phyloP scores from a whole-genome alignment of 352 stramenopile species.

The Globisporangium irregulare region DNA sequence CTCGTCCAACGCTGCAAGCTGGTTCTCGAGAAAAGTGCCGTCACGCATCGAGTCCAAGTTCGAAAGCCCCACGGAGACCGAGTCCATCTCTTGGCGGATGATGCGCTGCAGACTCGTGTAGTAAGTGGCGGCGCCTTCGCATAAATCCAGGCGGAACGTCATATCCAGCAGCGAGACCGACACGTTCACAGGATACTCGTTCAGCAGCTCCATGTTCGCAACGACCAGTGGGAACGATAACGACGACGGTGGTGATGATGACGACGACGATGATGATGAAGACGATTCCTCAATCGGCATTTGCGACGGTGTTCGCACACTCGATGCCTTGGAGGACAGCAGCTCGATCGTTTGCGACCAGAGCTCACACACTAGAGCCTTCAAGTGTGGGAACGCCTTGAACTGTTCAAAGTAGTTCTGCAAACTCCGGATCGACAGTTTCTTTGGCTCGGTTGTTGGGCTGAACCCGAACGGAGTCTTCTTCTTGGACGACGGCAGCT shows the following conservation, averaged over 20 bases:
- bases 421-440: slow-evolving; percentile 59
- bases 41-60: slow-evolving; percentile 59
- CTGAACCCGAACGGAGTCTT: slow-evolving; percentile 42
- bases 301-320: not conserved
- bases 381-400: slow-evolving; percentile 42
- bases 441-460: slow-evolving; percentile 21
- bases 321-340: slow-evolving; percentile 8
- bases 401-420: slow-evolving; percentile 68
- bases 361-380: slow-evolving; percentile 39
- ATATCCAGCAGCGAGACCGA: slow-evolving; percentile 65
- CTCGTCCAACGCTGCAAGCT: slow-evolving; percentile 47
- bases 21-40: slow-evolving; percentile 52
- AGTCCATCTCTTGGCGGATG: slow-evolving; percentile 67
- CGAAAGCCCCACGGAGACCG: slow-evolving; percentile 44
- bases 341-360: slow-evolving; percentile 60
- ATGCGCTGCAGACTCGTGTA: slow-evolving; percentile 62
- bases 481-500: slow-evolving; percentile 45
- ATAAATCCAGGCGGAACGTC: slow-evolving; percentile 63
- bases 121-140: slow-evolving; percentile 48
- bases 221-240: slow-evolving; percentile 33
- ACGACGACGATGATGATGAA: not conserved
- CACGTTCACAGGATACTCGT: slow-evolving; percentile 67
- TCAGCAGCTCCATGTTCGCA: slow-evolving; percentile 50
- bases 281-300: slow-evolving; percentile 12
- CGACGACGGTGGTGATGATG: not conserved